These are phyloP conservation scores for Colletotrichum abscissum DNA, from an alignment of 2,329 filamentous ascomycete species.

Conservation along the genomic window DNA sequence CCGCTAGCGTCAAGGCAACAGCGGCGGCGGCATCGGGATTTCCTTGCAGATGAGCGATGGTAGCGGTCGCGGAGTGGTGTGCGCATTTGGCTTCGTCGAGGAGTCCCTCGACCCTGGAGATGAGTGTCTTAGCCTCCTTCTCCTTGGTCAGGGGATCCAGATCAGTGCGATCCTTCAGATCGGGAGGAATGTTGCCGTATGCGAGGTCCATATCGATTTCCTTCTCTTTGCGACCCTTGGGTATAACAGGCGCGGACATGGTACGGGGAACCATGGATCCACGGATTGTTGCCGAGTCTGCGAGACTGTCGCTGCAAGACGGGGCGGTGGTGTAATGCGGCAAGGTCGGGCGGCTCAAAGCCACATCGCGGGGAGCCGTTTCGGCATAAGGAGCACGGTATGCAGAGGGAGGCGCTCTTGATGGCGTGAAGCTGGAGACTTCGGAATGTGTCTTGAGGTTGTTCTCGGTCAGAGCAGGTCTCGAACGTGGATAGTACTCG, in stretches of 20 bases:
- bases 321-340: slow-evolving; percentile 39
- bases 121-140: slow-evolving; percentile 63
- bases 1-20: slow-evolving; percentile 90
- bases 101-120: slow-evolving; percentile 79
- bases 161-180: slow-evolving; percentile 65
- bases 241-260: slow-evolving; percentile 53
- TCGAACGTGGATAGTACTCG: slow-evolving; percentile 35
- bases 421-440: slow-evolving; percentile 61
- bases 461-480: slow-evolving; percentile 59
- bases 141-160: slow-evolving; percentile 65
- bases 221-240: slow-evolving; percentile 46
- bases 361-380: slow-evolving; percentile 57
- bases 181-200: slow-evolving; percentile 84
- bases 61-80: slow-evolving; percentile 84
- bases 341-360: slow-evolving; percentile 41
- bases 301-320: slow-evolving; percentile 40
- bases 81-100: slow-evolving; percentile 90
- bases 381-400: slow-evolving; percentile 56
- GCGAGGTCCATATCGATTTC: slow-evolving; percentile 91
- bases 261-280: slow-evolving; percentile 48
- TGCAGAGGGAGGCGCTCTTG: slow-evolving; percentile 49
- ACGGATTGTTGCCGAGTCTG: slow-evolving; percentile 31
- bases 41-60: slow-evolving; percentile 79
- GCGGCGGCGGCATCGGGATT: slow-evolving; percentile 89
- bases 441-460: slow-evolving; percentile 67